These are phyloP conservation scores for Nannizziopsis arthrosporioides DNA, from an alignment of 2,329 filamentous ascomycete genomes.

Conservation along the genomic window DNA sequence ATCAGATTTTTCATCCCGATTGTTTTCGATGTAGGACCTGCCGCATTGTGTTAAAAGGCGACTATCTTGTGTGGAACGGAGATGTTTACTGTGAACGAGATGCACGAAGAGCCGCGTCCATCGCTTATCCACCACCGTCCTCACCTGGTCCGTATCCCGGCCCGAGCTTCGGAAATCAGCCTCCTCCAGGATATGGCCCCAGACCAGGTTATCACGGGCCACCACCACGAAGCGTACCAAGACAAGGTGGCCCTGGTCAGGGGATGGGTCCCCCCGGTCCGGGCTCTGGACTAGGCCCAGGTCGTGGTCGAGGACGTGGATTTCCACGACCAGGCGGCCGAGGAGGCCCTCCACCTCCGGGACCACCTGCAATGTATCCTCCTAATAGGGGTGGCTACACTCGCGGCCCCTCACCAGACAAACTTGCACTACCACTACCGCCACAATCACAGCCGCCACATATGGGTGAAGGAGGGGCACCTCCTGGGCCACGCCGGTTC, in stretches of 20 bases:
- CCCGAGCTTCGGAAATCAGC: slow-evolving; percentile 8
- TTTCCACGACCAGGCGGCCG: slow-evolving; percentile 4
- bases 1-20: slow-evolving; percentile 66
- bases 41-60: slow-evolving; percentile 58
- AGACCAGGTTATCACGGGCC: slow-evolving; percentile 3
- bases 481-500: slow-evolving; percentile 26
- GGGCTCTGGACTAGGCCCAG: slow-evolving; percentile 10
- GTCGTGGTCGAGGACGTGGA: background rate
- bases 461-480: slow-evolving; percentile 16
- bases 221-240: slow-evolving; percentile 12
- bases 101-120: slow-evolving; percentile 49
- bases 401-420: background rate
- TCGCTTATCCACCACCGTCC: slow-evolving; percentile 22
- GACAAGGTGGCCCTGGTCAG: background rate
- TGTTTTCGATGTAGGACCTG: slow-evolving; percentile 78
- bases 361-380: slow-evolving; percentile 6
- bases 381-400: background rate
- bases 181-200: slow-evolving; percentile 21
- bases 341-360: slow-evolving; percentile 12
- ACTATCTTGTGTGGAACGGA: slow-evolving; percentile 83
- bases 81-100: slow-evolving; percentile 77
- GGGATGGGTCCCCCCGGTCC: no score
- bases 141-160: slow-evolving; percentile 14
- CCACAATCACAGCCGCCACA: slow-evolving; percentile 14
- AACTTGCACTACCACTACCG: no score